Evolutionary conservation across 805 yeast species (phyloP).

Genomic region (Saccharomycopsis sp.): DNA sequence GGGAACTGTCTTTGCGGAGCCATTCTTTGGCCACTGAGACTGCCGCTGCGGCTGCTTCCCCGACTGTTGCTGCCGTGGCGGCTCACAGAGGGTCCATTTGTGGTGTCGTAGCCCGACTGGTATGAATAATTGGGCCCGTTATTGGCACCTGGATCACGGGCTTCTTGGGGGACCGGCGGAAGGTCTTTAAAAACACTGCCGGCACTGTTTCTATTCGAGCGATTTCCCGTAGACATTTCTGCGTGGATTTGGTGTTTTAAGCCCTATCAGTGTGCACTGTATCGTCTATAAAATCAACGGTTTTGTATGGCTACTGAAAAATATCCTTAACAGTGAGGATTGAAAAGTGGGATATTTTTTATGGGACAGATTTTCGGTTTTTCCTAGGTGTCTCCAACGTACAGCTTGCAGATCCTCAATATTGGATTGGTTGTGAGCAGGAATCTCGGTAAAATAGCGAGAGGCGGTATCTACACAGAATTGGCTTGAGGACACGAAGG

Average conservation of each 20-base stretch:
- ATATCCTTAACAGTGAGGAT: too few species aligned
- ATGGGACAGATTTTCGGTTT: too few species aligned
- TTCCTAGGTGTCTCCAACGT: too few species aligned
- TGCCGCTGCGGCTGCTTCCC: neutral
- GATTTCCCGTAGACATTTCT: neutral
- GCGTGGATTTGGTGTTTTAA: neutral
- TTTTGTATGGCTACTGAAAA: too few species aligned
- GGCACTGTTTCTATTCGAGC: constrained; percentile 1
- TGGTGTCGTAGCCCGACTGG: neutral
- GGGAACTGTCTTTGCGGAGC: constrained; percentile 2
- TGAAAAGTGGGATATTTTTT: too few species aligned
- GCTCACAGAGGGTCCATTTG: neutral
- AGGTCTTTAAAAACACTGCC: constrained; percentile 7
- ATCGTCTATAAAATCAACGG: too few species aligned
- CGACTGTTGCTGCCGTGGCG: neutral
- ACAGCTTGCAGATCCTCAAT: too few species aligned
- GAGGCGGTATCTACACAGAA: too few species aligned
- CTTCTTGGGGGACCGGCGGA: constrained; percentile 15
- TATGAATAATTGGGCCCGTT: neutral
- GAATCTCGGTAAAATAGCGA: too few species aligned
- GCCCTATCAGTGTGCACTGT: too few species aligned
- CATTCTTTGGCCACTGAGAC: neutral
- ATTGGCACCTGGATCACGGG: neutral
- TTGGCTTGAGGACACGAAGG: too few species aligned
- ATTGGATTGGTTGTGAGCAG: too few species aligned